Conservation (phyloP, 805 yeast species). For the Torulaspora gathmanii region DNA sequence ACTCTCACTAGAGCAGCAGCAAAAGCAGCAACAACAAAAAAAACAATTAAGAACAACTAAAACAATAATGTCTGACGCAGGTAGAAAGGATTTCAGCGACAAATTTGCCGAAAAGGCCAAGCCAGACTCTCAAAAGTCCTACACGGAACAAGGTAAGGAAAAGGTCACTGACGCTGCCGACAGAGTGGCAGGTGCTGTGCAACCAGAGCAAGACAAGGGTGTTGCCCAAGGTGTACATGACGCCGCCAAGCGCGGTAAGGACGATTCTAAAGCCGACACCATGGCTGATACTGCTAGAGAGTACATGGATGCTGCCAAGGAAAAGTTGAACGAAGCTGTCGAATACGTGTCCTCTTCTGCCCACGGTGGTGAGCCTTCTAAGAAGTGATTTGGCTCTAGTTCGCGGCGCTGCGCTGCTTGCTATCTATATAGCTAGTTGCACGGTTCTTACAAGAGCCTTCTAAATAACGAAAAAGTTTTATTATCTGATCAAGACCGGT, state of each 20-base stretch:
- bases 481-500: background rate
- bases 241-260: conserved; percentile 50
- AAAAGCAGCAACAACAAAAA: conserved; percentile 9
- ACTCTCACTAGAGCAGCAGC: background rate
- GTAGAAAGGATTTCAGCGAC: conserved; percentile 72
- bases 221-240: conserved; percentile 65
- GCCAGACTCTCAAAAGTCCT: conserved; percentile 67
- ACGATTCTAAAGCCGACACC: conserved; percentile 45
- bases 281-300: conserved; percentile 53
- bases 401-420: background rate
- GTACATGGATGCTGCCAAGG: conserved; percentile 54
- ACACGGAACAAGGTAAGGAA: conserved; percentile 67
- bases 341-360: conserved; percentile 46
- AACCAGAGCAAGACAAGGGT: conserved; percentile 68
- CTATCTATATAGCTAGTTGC: conserved; percentile 1
- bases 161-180: conserved; percentile 61
- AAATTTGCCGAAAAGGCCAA: conserved; percentile 61
- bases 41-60: conserved; percentile 11
- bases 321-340: conserved; percentile 42
- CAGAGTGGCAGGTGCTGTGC: conserved; percentile 50
- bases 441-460: background rate
- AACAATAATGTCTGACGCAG: conserved; percentile 44
- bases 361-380: conserved; percentile 47
- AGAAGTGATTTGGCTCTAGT: conserved; percentile 41
- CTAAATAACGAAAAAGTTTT: conserved; percentile 1